Conservation (phyloP, 2,329 filamentous ascomycete genomes). For the Pezicula radicicola region DNA sequence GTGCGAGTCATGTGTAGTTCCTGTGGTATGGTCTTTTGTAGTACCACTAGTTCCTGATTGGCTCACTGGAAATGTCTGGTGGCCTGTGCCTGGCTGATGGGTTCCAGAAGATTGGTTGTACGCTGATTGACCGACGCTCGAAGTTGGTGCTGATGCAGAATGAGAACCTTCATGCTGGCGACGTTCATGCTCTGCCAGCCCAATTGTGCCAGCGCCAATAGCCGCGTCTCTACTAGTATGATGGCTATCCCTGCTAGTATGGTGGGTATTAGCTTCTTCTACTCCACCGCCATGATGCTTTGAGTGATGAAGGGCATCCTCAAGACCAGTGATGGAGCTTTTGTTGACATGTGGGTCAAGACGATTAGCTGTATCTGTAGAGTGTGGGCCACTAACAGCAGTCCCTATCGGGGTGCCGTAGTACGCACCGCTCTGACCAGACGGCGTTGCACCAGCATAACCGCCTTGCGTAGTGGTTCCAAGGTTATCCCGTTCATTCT, state of each 20-base stretch:
- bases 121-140: background rate
- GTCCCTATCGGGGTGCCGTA: conserved; percentile 1
- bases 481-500: conserved; percentile 2
- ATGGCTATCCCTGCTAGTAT: conserved; percentile 12
- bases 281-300: conserved; percentile 20
- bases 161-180: background rate
- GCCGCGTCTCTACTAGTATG: conserved; percentile 4
- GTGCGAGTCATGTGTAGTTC: background rate
- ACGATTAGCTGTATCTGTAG: conserved; percentile 21
- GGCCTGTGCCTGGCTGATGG: too few species aligned
- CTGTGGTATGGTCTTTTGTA: background rate
- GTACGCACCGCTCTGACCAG: background rate
- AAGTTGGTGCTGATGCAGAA: background rate
- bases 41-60: too few species aligned
- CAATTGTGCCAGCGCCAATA: conserved; percentile 6
- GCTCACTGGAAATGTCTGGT: too few species aligned
- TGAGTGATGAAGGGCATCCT: conserved; percentile 17
- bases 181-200: conserved; percentile 9
- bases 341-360: conserved; percentile 22
- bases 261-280: conserved; percentile 20
- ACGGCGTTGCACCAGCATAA: background rate
- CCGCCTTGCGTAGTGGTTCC: conserved; percentile 4
- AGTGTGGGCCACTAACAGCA: conserved; percentile 24
- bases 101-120: too few species aligned
- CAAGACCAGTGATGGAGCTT: conserved; percentile 2